A percentile compares a stretch with the other conserved stretches of the same genome.
Conservation (phyloP, 2,329 filamentous ascomycete genomes). For the Chlorencoelia australis region DNA sequence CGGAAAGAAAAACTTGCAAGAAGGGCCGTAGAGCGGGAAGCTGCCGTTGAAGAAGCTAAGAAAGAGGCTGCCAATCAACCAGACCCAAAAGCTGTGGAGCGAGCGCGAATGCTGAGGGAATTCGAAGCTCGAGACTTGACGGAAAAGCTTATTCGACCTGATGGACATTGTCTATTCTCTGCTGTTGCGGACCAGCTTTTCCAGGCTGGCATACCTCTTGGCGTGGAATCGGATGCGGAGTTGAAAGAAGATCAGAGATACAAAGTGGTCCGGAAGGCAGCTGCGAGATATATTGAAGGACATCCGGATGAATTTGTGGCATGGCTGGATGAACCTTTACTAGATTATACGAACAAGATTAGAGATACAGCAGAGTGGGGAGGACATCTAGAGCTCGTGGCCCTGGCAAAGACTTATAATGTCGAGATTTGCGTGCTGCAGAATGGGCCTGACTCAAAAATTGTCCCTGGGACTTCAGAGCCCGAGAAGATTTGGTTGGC, state of each 20-base stretch:
- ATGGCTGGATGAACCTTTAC: constrained; percentile 76
- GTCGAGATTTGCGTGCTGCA: constrained; percentile 80
- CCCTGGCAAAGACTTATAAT: constrained; percentile 70
- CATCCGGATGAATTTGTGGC: constrained; percentile 75
- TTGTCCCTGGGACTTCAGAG: constrained; percentile 43
- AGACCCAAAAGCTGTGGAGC: constrained; percentile 62
- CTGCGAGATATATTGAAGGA: constrained; percentile 65
- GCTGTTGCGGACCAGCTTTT: constrained; percentile 78
- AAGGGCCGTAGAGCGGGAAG: constrained; percentile 75
- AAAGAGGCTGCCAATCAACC: constrained; percentile 66
- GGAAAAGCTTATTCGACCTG: constrained; percentile 74
- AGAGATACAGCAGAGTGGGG: constrained; percentile 91
- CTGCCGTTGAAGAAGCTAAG: constrained; percentile 55
- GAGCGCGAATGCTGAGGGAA: constrained; percentile 55
- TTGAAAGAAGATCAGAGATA: constrained; percentile 41
- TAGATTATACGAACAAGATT: constrained; percentile 65
- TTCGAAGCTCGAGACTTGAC: constrained; percentile 54
- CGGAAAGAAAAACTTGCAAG: constrained; percentile 87
- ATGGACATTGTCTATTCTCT: constrained; percentile 92
- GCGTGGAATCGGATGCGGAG: constrained; percentile 16
- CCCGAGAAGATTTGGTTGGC: constrained; percentile 67
- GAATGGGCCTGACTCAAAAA: constrained; percentile 69
- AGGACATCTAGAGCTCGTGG: constrained; percentile 80
- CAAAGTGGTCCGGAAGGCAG: constrained; percentile 55
- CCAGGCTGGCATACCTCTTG: constrained; percentile 38